Base-by-base conservation (phyloP, 805 yeast genomes). In the Grigorovia jiainica region DNA sequence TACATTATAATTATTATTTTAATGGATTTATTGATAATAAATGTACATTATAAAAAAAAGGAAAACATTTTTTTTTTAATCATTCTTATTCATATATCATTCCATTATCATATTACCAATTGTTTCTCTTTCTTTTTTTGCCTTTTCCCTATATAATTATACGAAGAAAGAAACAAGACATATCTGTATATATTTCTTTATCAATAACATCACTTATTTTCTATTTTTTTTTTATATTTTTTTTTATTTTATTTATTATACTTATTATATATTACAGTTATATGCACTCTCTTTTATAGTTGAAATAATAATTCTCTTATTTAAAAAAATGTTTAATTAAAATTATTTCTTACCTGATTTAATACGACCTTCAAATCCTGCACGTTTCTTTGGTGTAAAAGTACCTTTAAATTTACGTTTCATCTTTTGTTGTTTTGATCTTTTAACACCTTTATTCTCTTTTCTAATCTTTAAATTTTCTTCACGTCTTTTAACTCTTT, bases 291-390 rank as follows among this genome's bases (percentile, higher is more conserved):
- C n/a, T 27, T 27, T 27, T 27, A 27, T 27, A 27, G n/a, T n/a
- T n/a, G n/a, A n/a, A n/a, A n/a, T n/a, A n/a, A n/a, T n/a, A n/a
- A n/a, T n/a, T n/a, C n/a, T n/a, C n/a, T n/a, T n/a, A n/a, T n/a
- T n/a, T n/a, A n/a, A n/a, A n/a, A n/a, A n/a, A n/a, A n/a, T n/a
- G n/a, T n/a, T n/a, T n/a, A n/a, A 21, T 11, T 9, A 11, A 25
- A 10, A 27, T 27, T 27, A 27, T 27, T 54, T 54, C 42, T 56
- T 58, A 30, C 57, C 60, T 29, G 65, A 59, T 36, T 63, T 64
- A 42, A 59, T 44, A 25, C 74, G 67, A 19, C 97, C 96, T 68
- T 87, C 96, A 60, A 87, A 87, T 1, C 97, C 97, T n/a, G 96
- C 95, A 60, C 92, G 67, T 56, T 58, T 57, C 49, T 58, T 69